A percentile compares a stretch with the other conserved stretches of the same genome.
Conservation (phyloP, 441 rosid genomes). For the Aleurites moluccanus region DNA sequence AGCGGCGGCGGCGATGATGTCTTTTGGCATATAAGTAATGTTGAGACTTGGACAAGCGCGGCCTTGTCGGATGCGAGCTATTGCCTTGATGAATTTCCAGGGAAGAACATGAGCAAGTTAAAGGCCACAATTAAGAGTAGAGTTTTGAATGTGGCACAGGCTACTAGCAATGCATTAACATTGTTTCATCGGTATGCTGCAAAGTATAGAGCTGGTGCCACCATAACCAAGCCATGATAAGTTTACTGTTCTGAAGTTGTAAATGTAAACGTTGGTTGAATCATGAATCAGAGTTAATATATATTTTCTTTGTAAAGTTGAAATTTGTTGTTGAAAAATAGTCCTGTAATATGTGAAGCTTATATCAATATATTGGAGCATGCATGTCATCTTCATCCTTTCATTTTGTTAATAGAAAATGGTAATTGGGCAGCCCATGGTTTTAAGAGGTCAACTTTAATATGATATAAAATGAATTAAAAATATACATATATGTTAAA, state of each 20-base stretch:
- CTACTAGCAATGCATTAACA: constrained; percentile 72
- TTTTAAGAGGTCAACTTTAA: too few species aligned
- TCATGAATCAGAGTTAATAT: too few species aligned
- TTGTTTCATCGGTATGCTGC: constrained; percentile 65
- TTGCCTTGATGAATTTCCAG: constrained; percentile 58
- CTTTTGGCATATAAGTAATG: constrained; percentile 57
- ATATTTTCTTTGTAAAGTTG: not conserved
- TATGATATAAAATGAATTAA: too few species aligned
- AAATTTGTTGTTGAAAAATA: not conserved
- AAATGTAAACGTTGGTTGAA: not conserved
- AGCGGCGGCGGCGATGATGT: constrained; percentile 19
- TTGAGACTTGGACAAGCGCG: constrained; percentile 70
- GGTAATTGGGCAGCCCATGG: too few species aligned
- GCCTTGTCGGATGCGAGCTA: constrained; percentile 66
- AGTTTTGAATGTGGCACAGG: constrained; percentile 72
- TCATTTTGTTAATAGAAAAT: too few species aligned
- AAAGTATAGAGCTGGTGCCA: constrained; percentile 32
- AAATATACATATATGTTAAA: too few species aligned
- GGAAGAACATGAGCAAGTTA: constrained; percentile 52
- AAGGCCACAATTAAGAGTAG: constrained; percentile 70
- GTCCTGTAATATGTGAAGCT: not conserved
- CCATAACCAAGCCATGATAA: constrained; percentile 23
- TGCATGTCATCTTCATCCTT: too few species aligned
- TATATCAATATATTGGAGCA: too few species aligned
- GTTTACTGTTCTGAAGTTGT: not conserved